phyloP scores from a whole-genome alignment of 306 rosid species.

The Dalbergia cochinchinensis region DNA sequence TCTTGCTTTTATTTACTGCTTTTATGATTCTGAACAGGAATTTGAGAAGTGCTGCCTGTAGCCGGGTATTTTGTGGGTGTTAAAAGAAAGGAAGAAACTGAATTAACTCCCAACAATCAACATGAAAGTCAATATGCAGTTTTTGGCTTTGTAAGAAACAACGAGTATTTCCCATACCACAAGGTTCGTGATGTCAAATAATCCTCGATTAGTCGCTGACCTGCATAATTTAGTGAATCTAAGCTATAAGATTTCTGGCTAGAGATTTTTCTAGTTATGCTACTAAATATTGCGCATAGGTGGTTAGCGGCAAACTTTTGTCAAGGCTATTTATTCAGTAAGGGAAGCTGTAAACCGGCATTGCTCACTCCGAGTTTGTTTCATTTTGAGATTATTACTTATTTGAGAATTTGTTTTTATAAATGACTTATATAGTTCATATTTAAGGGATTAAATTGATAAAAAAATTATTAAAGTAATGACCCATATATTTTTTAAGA shows the following conservation, averaged over 20 bases:
- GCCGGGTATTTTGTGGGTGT: conserved; percentile 67
- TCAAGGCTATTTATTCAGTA: conserved; percentile 11
- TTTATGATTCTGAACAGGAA: conserved; percentile 49
- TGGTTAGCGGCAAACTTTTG: not conserved
- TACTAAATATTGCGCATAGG: not conserved
- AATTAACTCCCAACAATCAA: conserved; percentile 72
- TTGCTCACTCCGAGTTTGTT: not conserved
- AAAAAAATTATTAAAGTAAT: too few relatives aligned
- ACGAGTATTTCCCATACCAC: conserved; percentile 69
- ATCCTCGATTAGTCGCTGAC: conserved; percentile 67
- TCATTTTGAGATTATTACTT: not conserved
- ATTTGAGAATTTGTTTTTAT: not conserved
- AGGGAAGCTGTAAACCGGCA: not conserved
- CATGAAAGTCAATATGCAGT: conserved; percentile 75
- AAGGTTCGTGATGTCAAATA: conserved; percentile 78
- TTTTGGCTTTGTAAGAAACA: conserved; percentile 68
- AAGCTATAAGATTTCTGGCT: conserved; percentile 74
- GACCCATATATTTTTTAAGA: too few relatives aligned
- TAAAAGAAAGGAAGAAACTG: conserved; percentile 65
- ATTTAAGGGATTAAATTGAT: too few relatives aligned
- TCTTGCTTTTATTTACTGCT: not conserved
- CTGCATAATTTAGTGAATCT: conserved; percentile 72
- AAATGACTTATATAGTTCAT: too few relatives aligned
- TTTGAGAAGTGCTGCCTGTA: conserved; percentile 67
- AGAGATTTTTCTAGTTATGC: conserved; percentile 20